These are phyloP conservation scores for Suhomyces anneliseae DNA, from an alignment of 1,139 yeast species.

Conservation along the genomic window DNA sequence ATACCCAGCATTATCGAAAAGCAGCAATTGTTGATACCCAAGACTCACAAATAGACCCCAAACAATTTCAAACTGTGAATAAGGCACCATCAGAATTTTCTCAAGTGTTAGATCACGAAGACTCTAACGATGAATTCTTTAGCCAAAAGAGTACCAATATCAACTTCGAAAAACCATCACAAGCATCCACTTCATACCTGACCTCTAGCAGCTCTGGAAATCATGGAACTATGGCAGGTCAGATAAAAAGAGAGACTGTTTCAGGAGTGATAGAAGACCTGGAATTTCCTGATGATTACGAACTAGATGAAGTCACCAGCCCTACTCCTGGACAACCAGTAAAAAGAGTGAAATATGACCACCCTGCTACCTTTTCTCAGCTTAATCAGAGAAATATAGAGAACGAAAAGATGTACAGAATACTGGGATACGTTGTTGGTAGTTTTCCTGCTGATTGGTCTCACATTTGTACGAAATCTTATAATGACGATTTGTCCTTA, in stretches of 20 bases:
- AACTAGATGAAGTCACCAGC: constrained; percentile 5
- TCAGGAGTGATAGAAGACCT: constrained; percentile 3
- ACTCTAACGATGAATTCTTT: neutral
- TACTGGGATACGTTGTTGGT: constrained; percentile 21
- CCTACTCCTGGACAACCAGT: constrained; percentile 4
- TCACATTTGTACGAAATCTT: constrained; percentile 28
- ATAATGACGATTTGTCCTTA: constrained; percentile 11
- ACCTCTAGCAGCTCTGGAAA: neutral
- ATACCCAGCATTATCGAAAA: constrained; percentile 5
- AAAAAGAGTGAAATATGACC: neutral
- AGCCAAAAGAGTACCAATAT: neutral
- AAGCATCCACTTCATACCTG: constrained; percentile 2
- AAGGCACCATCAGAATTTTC: neutral
- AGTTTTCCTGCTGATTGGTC: constrained; percentile 25
- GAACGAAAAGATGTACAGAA: constrained; percentile 16
- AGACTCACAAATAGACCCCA: neutral
- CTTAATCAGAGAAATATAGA: neutral
- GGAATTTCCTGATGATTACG: constrained; percentile 8
- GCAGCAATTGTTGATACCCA: constrained; percentile 3
- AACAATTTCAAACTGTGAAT: neutral
- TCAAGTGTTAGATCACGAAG: neutral
- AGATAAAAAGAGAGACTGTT: constrained; percentile 1
- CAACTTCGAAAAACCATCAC: neutral
- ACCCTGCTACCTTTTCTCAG: neutral
- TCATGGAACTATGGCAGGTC: neutral